These are phyloP conservation scores for Microthyrium microscopicum DNA, from an alignment of 2,329 filamentous ascomycete genomes.

Conservation along the genomic window DNA sequence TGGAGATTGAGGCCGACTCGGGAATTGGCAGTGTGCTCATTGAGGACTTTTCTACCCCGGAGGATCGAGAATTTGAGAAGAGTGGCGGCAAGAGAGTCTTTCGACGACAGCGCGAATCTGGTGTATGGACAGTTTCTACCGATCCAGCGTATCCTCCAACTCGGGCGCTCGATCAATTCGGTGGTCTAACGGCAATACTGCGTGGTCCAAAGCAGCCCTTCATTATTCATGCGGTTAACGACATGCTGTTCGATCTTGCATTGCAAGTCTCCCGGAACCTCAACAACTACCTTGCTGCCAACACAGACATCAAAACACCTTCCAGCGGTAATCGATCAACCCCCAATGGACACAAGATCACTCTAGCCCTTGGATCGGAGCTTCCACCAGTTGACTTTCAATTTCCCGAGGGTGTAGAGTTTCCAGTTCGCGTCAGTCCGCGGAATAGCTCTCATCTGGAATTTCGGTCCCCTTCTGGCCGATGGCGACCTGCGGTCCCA, in stretches of 20 bases:
- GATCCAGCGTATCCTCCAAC: too few relatives aligned
- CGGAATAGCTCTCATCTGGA: not conserved
- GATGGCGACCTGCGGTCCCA: not conserved
- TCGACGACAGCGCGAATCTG: too few relatives aligned
- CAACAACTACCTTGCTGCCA: conserved; percentile 40
- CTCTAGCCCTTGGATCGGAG: conserved; percentile 16
- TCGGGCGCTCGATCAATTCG: conserved; percentile 26
- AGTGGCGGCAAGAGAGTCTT: too few relatives aligned
- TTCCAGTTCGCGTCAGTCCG: not conserved
- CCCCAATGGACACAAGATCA: conserved; percentile 29
- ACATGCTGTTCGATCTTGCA: conserved; percentile 22
- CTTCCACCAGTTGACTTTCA: conserved; percentile 11
- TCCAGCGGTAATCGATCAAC: too few relatives aligned
- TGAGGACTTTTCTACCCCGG: too few relatives aligned
- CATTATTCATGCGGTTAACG: conserved; percentile 21
- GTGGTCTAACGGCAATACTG: conserved; percentile 36
- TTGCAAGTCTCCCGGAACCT: conserved; percentile 40
- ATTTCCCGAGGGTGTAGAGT: conserved; percentile 20
- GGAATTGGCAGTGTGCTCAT: too few relatives aligned
- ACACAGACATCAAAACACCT: conserved; percentile 13
- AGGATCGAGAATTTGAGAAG: too few relatives aligned
- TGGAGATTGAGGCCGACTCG: too few relatives aligned
- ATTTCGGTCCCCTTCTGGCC: not conserved
- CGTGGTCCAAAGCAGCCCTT: conserved; percentile 30
- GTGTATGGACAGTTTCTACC: too few relatives aligned